A percentile compares a stretch with the other conserved stretches of the same genome.
Conservation (phyloP, 306 rosid species). For the Canavalia gladiata region DNA sequence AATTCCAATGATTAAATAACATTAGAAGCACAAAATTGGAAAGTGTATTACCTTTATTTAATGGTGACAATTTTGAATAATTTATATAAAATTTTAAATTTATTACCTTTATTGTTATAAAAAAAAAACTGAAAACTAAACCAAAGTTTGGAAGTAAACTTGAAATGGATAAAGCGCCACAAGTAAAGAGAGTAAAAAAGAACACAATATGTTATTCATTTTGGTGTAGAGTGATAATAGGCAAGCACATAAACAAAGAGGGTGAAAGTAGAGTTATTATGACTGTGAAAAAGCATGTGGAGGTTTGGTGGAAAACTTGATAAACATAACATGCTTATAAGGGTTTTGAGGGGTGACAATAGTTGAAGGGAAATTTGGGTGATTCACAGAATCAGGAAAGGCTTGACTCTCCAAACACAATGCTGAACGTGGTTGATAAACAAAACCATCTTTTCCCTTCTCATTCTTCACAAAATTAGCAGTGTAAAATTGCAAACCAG, state of each 20-base stretch:
- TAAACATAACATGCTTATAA: slow-evolving; percentile 65
- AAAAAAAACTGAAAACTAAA: too few relatives aligned
- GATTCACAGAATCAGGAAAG: slow-evolving; percentile 80
- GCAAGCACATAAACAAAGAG: too few relatives aligned
- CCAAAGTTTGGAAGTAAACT: too few relatives aligned
- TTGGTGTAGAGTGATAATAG: background rate
- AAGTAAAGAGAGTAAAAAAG: background rate
- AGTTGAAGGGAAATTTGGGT: slow-evolving; percentile 78
- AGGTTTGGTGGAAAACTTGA: slow-evolving; percentile 62
- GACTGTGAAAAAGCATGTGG: slow-evolving; percentile 37
- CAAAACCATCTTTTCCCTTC: slow-evolving; percentile 69
- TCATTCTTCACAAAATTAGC: slow-evolving; percentile 58
- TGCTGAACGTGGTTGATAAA: slow-evolving; percentile 63
- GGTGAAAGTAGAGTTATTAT: background rate
- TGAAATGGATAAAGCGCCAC: too few relatives aligned
- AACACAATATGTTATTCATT: background rate
- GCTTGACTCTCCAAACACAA: slow-evolving; percentile 81
- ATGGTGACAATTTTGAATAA: too few relatives aligned
- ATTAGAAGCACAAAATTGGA: too few relatives aligned
- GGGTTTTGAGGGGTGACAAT: slow-evolving; percentile 68
- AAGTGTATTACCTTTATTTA: too few relatives aligned
- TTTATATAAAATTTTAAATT: too few relatives aligned
- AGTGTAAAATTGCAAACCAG: slow-evolving; percentile 76
- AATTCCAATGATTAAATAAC: too few relatives aligned
- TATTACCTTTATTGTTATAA: too few relatives aligned